A percentile compares a stretch with the other conserved stretches of the same genome.
These are phyloP conservation scores for Sordaria brevicollis DNA, from an alignment of 495 filamentous ascomycete species.

Conservation along the genomic window DNA sequence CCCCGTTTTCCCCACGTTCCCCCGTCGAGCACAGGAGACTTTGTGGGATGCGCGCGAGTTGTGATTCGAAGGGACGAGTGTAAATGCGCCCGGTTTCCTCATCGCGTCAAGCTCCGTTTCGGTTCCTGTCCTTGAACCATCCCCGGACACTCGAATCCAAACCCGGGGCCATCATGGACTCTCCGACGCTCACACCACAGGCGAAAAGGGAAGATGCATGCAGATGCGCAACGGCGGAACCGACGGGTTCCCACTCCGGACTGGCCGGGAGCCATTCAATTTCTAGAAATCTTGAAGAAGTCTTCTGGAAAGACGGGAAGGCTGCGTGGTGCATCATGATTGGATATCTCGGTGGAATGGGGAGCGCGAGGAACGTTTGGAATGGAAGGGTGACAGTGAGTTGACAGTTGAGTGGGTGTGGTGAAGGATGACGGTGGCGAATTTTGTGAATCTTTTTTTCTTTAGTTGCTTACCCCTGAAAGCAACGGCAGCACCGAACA, in stretches of 20 bases:
- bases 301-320: not conserved
- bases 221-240: not conserved
- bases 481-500: not conserved
- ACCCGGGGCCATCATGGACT: not conserved
- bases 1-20: not conserved
- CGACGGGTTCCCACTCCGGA: not conserved
- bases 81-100: not conserved
- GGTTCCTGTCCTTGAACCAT: not conserved
- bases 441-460: not conserved
- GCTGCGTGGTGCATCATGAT: not conserved
- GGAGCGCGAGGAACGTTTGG: not conserved
- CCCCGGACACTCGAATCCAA: not conserved
- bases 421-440: not conserved
- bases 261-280: not conserved
- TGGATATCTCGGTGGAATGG: not conserved
- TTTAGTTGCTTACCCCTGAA: not conserved
- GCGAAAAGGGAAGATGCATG: not conserved
- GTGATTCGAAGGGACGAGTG: not conserved
- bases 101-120: not conserved
- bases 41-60: not conserved
- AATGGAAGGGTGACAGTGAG: not conserved
- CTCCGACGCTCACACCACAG: not conserved
- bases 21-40: not conserved
- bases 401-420: not conserved
- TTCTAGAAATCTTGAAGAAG: not conserved